phyloP scores from a whole-genome alignment of 2,329 filamentous ascomycete species.

The Balansia obtecta region DNA sequence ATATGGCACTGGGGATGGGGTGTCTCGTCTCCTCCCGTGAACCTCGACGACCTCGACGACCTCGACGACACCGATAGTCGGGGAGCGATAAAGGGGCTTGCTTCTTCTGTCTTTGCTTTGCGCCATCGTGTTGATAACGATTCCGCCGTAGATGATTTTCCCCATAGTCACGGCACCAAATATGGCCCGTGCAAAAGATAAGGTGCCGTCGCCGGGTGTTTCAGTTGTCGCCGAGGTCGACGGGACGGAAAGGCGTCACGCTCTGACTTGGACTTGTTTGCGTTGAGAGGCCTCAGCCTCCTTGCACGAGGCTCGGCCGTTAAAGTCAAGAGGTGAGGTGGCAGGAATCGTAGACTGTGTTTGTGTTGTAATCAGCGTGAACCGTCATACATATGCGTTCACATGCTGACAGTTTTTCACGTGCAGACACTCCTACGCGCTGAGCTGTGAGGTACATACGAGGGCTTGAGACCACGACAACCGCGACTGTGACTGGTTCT shows the following conservation, averaged over 20 bases:
- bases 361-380: background rate
- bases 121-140: too few relatives aligned
- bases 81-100: too few relatives aligned
- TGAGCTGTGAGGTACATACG: background rate
- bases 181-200: background rate
- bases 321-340: background rate
- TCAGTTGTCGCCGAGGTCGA: background rate
- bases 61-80: too few relatives aligned
- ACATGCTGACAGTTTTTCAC: background rate
- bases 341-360: background rate
- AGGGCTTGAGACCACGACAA: background rate
- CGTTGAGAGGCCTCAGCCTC: background rate
- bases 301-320: background rate
- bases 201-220: background rate
- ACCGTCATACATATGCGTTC: background rate
- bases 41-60: too few relatives aligned
- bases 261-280: background rate
- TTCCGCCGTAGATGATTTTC: too few relatives aligned
- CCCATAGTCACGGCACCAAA: too few relatives aligned
- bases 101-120: too few relatives aligned
- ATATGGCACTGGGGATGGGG: too few relatives aligned
- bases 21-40: too few relatives aligned
- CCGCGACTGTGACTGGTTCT: too few relatives aligned
- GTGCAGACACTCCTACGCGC: background rate
- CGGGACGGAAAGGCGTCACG: background rate